Evolutionary conservation across 768 basidiomycete genomes (phyloP).

Genomic region (Pholiota molesta): DNA sequence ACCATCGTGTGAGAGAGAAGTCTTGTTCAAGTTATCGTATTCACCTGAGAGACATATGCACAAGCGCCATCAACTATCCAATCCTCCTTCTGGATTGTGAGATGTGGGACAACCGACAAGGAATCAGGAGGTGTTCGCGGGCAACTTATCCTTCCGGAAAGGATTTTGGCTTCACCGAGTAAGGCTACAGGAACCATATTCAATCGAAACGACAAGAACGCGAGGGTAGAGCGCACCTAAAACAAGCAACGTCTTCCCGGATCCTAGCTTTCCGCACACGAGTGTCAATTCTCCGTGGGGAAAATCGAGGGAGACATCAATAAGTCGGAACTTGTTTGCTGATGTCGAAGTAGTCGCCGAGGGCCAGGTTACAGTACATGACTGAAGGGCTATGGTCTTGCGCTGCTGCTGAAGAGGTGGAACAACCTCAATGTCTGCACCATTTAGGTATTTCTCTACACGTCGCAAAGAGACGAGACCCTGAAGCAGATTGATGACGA

Average conservation of each 20-base stretch:
- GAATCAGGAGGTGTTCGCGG: slow-evolving; percentile 85
- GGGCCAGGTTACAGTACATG: slow-evolving; percentile 90
- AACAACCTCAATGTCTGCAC: slow-evolving; percentile 71
- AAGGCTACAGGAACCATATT: slow-evolving; percentile 34
- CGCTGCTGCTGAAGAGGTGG: slow-evolving; percentile 57
- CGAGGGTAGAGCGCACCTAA: slow-evolving; percentile 42
- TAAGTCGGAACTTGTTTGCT: slow-evolving; percentile 73
- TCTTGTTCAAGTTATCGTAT: slow-evolving; percentile 10
- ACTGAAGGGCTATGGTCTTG: slow-evolving; percentile 70
- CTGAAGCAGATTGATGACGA: slow-evolving; percentile 78
- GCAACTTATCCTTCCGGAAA: slow-evolving; percentile 79
- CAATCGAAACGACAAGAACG: neutral
- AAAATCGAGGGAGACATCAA: slow-evolving; percentile 77
- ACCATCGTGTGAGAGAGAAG: neutral
- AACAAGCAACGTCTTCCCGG: slow-evolving; percentile 85
- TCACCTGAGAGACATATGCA: slow-evolving; percentile 86
- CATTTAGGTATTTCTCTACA: slow-evolving; percentile 86
- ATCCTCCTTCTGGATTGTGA: slow-evolving; percentile 47
- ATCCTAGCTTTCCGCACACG: slow-evolving; percentile 87
- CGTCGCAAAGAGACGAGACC: slow-evolving; percentile 84
- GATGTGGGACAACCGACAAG: slow-evolving; percentile 58
- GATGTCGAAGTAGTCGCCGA: slow-evolving; percentile 75
- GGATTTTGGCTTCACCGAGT: slow-evolving; percentile 84
- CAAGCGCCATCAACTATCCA: slow-evolving; percentile 82
- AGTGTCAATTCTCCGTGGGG: slow-evolving; percentile 79